These are phyloP conservation scores for Papilionanthe hybrid DNA, from an alignment of 116 monocot species.

Conservation along the genomic window DNA sequence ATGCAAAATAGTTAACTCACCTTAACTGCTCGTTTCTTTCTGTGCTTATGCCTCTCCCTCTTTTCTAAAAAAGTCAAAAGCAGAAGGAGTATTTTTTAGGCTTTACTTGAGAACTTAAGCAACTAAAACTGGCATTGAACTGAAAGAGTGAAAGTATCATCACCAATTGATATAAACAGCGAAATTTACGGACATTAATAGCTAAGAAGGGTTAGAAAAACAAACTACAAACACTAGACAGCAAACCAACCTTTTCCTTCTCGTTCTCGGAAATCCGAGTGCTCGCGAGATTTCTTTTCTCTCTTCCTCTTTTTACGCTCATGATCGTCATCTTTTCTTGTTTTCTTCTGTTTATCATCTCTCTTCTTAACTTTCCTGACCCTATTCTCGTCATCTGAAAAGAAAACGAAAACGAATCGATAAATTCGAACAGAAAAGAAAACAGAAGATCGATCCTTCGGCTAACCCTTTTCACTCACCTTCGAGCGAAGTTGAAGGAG, in stretches of 20 bases:
- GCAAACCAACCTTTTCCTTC: slow-evolving; percentile 15
- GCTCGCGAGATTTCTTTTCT: slow-evolving; percentile 17
- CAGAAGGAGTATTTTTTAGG: background rate
- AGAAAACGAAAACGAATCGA: background rate
- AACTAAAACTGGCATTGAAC: background rate
- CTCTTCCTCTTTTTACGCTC: slow-evolving; percentile 17
- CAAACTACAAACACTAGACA: too few species aligned
- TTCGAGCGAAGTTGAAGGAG: slow-evolving; percentile 13
- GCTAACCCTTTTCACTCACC: slow-evolving; percentile 7
- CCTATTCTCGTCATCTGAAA: slow-evolving; percentile 19
- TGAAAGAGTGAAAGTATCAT: background rate
- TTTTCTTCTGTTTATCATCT: slow-evolving; percentile 20
- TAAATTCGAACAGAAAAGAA: background rate
- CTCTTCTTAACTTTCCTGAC: slow-evolving; percentile 20
- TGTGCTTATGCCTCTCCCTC: slow-evolving; percentile 13
- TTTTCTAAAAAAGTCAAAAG: slow-evolving; percentile 8
- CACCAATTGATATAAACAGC: background rate
- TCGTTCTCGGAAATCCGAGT: slow-evolving; percentile 14
- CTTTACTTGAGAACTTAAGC: background rate
- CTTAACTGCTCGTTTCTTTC: background rate
- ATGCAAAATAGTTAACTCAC: slow-evolving; percentile 9
- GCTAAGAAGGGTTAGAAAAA: background rate
- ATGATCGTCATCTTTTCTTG: slow-evolving; percentile 6
- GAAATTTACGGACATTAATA: background rate
- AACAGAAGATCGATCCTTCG: background rate